Evolutionary conservation across 441 rosid genomes (phyloP), one percentile per base, ranked within the genome.

Genomic region (Lepidium campestre): DNA sequence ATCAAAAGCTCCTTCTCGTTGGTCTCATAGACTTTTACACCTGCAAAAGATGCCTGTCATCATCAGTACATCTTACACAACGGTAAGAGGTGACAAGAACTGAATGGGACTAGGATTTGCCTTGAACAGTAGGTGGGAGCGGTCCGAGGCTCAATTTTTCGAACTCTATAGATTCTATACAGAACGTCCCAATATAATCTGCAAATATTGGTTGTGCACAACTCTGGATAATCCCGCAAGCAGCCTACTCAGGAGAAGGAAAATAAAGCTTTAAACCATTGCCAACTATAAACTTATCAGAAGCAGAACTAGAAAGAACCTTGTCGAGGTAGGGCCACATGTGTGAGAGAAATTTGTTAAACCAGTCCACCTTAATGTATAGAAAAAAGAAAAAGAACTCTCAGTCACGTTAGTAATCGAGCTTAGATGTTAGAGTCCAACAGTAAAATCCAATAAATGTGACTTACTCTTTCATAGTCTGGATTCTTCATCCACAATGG

Each of bases 1-100:
- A 90, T 68, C 50, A 90, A 78, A 67, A 93, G 75, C 70, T 87
- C 89, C 71, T 80, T 87, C 78, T 87, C 94, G 22, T 88, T 87
- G 27, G 97, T 90, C 75, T 88, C 88, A 60, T 77, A 80, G 59
- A 84, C 81, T 82, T 86, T 88, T n/a, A 90, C 47, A 71, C 98
- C 98, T 90, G 85, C 67, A 78, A 68, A 59, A 35, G 48, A 73
- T 23, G n/a, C 34, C 35, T 1, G 35, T 25, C 0, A 54, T 56
- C 53, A 40, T 62, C 35, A 70, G 32, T 10, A 39, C 40, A 31
- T 22, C 1, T 2, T 6, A 45, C 36, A 54, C 1, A 73, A 17
- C n/a, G 7, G 1, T 22, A 52, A 61, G 46, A 17, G 6, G 9
- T 44, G n/a, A 39, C n/a, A 49, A 65, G 53, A 53, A 22, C 14